These are phyloP conservation scores for Irpex sp. DNA, from an alignment of 1,284 basidiomycete genomes.

Conservation along the genomic window DNA sequence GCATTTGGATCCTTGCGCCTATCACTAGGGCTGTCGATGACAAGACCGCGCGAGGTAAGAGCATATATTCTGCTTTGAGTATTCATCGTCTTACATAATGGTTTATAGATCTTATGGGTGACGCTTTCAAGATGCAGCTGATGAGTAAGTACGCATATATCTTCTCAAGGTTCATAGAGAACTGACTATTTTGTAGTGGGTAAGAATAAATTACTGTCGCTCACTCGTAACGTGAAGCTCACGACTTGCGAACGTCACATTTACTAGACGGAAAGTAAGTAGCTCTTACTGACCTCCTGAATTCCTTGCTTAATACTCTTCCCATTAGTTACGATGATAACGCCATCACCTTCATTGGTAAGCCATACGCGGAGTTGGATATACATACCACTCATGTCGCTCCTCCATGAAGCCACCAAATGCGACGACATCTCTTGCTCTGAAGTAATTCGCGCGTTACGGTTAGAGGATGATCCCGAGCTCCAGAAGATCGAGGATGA, in stretches of 20 bases:
- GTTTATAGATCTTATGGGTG: neutral
- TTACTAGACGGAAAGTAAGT: neutral
- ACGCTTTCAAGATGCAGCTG: neutral
- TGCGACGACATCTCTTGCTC: slow-evolving; percentile 41
- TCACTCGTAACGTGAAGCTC: neutral
- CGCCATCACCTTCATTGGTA: neutral
- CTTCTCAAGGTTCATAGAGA: neutral
- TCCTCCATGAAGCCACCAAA: neutral
- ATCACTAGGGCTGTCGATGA: slow-evolving; percentile 55
- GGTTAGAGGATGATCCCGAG: slow-evolving; percentile 48
- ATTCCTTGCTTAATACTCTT: neutral
- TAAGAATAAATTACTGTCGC: neutral
- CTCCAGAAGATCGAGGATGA: slow-evolving; percentile 46
- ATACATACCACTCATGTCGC: neutral
- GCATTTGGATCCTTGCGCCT: slow-evolving; percentile 53
- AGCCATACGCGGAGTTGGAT: neutral
- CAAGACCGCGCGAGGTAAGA: slow-evolving; percentile 52
- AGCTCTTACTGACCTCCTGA: neutral
- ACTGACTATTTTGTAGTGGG: neutral
- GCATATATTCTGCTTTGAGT: neutral
- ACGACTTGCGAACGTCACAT: neutral
- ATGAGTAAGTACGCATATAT: neutral
- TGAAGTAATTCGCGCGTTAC: slow-evolving; percentile 49
- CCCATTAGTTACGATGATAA: neutral
- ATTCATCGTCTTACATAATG: neutral